Evolutionary conservation across 352 stramenopile species (phyloP).

Genomic region (Globisporangium yorkense): DNA sequence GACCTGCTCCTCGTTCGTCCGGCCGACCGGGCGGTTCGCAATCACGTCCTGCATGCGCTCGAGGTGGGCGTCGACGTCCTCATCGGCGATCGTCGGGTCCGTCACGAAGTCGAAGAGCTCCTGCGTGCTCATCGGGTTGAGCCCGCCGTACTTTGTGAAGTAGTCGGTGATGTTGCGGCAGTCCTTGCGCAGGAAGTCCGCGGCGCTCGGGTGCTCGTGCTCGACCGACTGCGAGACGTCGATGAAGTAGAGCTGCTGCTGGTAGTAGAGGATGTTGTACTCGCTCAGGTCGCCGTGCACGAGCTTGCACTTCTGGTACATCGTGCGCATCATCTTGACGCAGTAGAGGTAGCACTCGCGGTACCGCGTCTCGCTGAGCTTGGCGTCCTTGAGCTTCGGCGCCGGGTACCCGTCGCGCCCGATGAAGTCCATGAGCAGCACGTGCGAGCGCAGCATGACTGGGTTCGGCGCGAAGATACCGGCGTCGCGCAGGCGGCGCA

Average conservation of each 20-base stretch:
- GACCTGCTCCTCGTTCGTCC: slow-evolving; percentile 79
- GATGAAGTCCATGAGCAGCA: slow-evolving; percentile 99
- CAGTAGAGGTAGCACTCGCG: slow-evolving; percentile 94
- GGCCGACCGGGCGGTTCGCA: slow-evolving; percentile 50
- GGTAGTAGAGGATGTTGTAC: slow-evolving; percentile 99
- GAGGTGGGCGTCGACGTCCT: slow-evolving; percentile 82
- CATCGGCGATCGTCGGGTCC: slow-evolving; percentile 52
- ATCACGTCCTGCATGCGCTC: slow-evolving; percentile 89
- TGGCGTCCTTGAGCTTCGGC: slow-evolving; percentile 93
- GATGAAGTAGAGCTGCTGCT: slow-evolving; percentile 96
- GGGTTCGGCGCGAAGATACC: slow-evolving; percentile 91
- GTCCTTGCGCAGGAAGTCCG: slow-evolving; percentile 98
- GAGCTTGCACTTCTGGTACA: slow-evolving; percentile 95
- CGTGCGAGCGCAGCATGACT: slow-evolving; percentile 94
- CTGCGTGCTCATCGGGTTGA: slow-evolving; percentile 92
- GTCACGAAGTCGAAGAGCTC: slow-evolving; percentile 98
- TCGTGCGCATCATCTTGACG: slow-evolving; percentile 94
- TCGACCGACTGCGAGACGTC: slow-evolving; percentile 99
- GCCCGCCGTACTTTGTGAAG: slow-evolving; percentile 86
- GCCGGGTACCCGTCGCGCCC: slow-evolving; percentile 93
- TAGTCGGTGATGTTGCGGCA: slow-evolving; percentile 97
- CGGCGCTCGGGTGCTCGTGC: slow-evolving; percentile 95
- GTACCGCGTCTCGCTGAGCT: slow-evolving; percentile 87
- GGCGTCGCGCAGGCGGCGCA: slow-evolving; percentile 88
- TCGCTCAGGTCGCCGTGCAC: slow-evolving; percentile 98